Percentiles rank a stretch among this genome's conserved stretches.
Evolutionary conservation across 2,329 filamentous ascomycete species (phyloP).

Genomic region (Fusarium sp.): DNA sequence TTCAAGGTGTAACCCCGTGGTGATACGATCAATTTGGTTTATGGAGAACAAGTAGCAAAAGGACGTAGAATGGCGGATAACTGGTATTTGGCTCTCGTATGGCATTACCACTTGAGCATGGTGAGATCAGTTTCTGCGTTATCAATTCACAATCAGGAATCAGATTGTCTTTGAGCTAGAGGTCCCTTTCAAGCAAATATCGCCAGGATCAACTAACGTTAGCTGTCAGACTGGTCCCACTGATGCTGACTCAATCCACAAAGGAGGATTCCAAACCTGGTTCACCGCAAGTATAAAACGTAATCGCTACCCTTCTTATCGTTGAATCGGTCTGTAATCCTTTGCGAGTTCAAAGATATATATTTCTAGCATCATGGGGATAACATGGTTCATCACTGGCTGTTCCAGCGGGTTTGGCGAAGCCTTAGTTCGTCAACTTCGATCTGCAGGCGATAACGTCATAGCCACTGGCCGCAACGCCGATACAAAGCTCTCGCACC

Average conservation of each 20-base stretch:
- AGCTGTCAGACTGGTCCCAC: not conserved
- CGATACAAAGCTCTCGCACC: conserved; percentile 47
- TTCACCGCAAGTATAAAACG: not conserved
- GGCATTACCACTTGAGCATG: too few relatives aligned
- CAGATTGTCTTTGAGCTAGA: accelerated
- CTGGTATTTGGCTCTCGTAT: too few relatives aligned
- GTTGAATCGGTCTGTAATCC: accelerated
- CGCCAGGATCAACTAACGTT: not conserved
- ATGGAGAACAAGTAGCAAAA: accelerated
- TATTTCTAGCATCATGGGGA: not conserved
- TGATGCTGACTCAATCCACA: not conserved
- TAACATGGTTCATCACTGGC: conserved; percentile 55
- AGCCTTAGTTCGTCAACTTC: conserved; percentile 50
- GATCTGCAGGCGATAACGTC: conserved; percentile 52
- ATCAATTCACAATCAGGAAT: not conserved
- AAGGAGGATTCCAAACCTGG: not conserved
- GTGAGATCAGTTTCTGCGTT: accelerated
- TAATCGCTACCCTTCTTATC: accelerated
- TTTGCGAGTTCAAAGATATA: accelerated
- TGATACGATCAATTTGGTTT: accelerated
- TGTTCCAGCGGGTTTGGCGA: conserved; percentile 57
- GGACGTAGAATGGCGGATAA: accelerated
- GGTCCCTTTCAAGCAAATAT: accelerated
- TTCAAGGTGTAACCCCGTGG: not conserved
- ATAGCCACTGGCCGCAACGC: conserved; percentile 55